A percentile compares a stretch with the other conserved stretches of the same genome.
Conservation (phyloP, 495 filamentous ascomycete species). For the Lophiotrema nucula region DNA sequence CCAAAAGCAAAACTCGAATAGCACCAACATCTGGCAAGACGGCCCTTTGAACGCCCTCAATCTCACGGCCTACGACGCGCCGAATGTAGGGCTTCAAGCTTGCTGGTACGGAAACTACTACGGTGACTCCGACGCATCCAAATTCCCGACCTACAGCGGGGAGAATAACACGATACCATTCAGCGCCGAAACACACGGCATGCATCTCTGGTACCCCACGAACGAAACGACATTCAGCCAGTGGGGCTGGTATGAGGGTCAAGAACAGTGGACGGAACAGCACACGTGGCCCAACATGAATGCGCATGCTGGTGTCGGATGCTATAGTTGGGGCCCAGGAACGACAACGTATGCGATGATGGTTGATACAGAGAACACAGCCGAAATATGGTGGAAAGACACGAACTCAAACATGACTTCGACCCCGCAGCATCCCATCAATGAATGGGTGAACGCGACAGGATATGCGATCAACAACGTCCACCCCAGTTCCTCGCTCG, state of each 20-base stretch:
- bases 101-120: slow-evolving; percentile 46
- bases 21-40: slow-evolving; percentile 39
- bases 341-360: slow-evolving; percentile 33
- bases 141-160: slow-evolving; percentile 20
- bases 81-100: slow-evolving; percentile 40
- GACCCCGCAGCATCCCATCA: slow-evolving; percentile 25
- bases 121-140: slow-evolving; percentile 35
- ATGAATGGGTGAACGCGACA: slow-evolving; percentile 27
- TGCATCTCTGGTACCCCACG: slow-evolving; percentile 41
- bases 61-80: slow-evolving; percentile 35
- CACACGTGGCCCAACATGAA: slow-evolving; percentile 35
- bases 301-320: slow-evolving; percentile 42
- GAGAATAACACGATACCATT: slow-evolving; percentile 23
- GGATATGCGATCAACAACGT: slow-evolving; percentile 21
- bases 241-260: slow-evolving; percentile 39
- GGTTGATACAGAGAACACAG: slow-evolving; percentile 24
- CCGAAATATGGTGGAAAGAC: slow-evolving; percentile 35
- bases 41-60: slow-evolving; percentile 38
- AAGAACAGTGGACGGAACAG: slow-evolving; percentile 34
- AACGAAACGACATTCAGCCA: slow-evolving; percentile 37
- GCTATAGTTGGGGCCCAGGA: slow-evolving; percentile 31
- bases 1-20: slow-evolving; percentile 38
- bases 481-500: slow-evolving; percentile 29
- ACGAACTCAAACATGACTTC: slow-evolving; percentile 19
- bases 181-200: slow-evolving; percentile 24